Percentiles rank a stretch among this genome's conserved stretches.
Conservation (phyloP, 495 filamentous ascomycete genomes). For the Annulohypoxylon bovei region DNA sequence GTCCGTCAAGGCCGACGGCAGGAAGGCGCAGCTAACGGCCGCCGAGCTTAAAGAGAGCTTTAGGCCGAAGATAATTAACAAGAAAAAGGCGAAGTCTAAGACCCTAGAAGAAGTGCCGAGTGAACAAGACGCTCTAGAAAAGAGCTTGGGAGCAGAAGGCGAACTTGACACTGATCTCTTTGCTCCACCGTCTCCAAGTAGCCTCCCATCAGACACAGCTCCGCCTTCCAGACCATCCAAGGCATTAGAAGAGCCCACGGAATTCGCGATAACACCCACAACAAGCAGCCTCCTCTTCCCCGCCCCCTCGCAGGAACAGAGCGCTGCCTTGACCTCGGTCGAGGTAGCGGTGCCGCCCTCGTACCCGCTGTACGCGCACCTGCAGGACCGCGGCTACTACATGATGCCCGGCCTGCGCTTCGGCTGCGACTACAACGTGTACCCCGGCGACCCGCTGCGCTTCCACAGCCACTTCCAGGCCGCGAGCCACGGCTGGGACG, state of each 20-base stretch:
- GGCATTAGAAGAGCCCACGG: background rate
- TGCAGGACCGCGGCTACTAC: conserved; percentile 84
- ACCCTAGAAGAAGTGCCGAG: conserved; percentile 41
- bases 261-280: conserved; percentile 45
- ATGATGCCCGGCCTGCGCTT: conserved; percentile 92
- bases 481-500: conserved; percentile 81
- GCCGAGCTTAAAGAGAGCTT: conserved; percentile 34
- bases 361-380: conserved; percentile 74
- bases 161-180: conserved; percentile 51
- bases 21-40: conserved; percentile 51
- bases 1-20: conserved; percentile 52
- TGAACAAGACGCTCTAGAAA: conserved; percentile 36
- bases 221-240: background rate
- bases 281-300: conserved; percentile 45
- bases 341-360: conserved; percentile 50
- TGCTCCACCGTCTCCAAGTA: conserved; percentile 45
- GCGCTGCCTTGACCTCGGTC: conserved; percentile 10
- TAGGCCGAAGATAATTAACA: conserved; percentile 35
- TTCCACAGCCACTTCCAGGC: conserved; percentile 95
- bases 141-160: conserved; percentile 35
- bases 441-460: conserved; percentile 92
- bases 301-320: too few relatives aligned
- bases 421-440: conserved; percentile 88
- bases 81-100: conserved; percentile 51
- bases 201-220: background rate